Evolutionary conservation across 495 filamentous ascomycete genomes (phyloP).

Genomic region (Annulohypoxylon nitens): DNA sequence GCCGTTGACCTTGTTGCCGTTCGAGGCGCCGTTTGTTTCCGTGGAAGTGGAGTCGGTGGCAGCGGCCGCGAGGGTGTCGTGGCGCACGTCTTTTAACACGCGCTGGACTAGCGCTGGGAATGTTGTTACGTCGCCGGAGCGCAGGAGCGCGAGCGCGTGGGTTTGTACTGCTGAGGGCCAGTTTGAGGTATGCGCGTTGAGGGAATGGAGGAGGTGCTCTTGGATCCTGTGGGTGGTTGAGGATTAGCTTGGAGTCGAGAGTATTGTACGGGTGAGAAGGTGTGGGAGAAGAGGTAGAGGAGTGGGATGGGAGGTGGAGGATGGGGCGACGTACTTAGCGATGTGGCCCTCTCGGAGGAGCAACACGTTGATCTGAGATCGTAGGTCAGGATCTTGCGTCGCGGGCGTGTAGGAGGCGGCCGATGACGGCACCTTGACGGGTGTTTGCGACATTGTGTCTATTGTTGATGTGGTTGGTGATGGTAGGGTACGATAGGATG

Average conservation of each 20-base stretch:
- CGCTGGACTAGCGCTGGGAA: constrained; percentile 66
- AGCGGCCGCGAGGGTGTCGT: constrained; percentile 55
- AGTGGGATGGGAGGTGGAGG: neutral
- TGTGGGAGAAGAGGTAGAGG: neutral
- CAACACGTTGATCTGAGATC: constrained; percentile 65
- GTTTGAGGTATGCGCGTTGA: constrained; percentile 64
- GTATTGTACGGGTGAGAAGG: neutral
- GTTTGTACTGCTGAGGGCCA: constrained; percentile 67
- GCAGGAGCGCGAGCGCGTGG: constrained; percentile 66
- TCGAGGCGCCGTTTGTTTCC: constrained; percentile 36
- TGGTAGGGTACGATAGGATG: constrained; percentile 2
- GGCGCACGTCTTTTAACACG: constrained; percentile 66
- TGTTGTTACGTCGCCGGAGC: constrained; percentile 64
- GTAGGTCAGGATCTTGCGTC: constrained; percentile 64
- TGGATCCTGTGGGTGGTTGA: constrained; percentile 61
- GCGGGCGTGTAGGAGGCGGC: constrained; percentile 63
- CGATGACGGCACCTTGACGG: constrained; percentile 65
- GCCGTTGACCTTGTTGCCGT: constrained; percentile 29
- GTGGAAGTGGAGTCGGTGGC: neutral
- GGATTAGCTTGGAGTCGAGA: constrained; percentile 13
- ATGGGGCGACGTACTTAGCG: constrained; percentile 55
- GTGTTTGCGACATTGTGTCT: constrained; percentile 53
- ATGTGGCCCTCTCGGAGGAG: constrained; percentile 64
- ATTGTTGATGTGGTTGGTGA: neutral
- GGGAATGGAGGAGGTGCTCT: constrained; percentile 66